Percentiles rank a stretch among this genome's conserved stretches.
These are phyloP conservation scores for Talaromyces islandicus DNA, from an alignment of 2,329 filamentous ascomycete species.

Conservation along the genomic window DNA sequence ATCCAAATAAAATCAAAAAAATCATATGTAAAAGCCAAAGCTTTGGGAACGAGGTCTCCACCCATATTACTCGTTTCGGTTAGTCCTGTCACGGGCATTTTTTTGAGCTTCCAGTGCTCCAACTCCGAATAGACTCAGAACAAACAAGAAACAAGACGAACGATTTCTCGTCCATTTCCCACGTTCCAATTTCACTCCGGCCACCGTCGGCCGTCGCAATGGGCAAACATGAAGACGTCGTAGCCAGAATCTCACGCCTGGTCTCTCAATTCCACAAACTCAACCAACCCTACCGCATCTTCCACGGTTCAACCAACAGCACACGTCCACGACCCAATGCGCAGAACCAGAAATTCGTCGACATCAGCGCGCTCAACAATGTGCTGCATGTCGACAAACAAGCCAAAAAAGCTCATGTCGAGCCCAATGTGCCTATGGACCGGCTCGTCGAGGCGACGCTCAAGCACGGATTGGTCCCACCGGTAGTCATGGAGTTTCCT, in stretches of 20 bases:
- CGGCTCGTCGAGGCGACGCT: slow-evolving; percentile 54
- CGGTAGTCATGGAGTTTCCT: slow-evolving; percentile 66
- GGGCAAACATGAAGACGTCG: slow-evolving; percentile 9
- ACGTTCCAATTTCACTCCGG: not conserved
- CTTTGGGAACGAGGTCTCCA: not conserved
- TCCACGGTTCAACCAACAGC: slow-evolving; percentile 71
- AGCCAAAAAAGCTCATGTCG: slow-evolving; percentile 55
- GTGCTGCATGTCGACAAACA: slow-evolving; percentile 29
- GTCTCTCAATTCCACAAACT: slow-evolving; percentile 35
- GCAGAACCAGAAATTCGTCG: slow-evolving; percentile 8
- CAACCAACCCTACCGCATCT: slow-evolving; percentile 63
- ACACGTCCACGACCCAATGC: slow-evolving; percentile 50
- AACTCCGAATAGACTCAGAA: not conserved
- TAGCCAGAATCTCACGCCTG: slow-evolving; percentile 9
- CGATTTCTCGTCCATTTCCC: not conserved
- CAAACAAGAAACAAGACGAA: not conserved
- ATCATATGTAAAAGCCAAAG: not conserved
- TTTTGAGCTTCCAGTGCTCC: not conserved
- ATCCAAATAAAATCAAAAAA: not conserved
- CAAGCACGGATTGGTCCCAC: slow-evolving; percentile 51
- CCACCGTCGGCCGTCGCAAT: not conserved
- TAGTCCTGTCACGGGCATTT: not conserved
- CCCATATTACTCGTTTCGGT: not conserved
- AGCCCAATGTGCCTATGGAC: slow-evolving; percentile 67
- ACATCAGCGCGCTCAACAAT: slow-evolving; percentile 22